A percentile compares a stretch with the other conserved stretches of the same genome.
Evolutionary conservation across 1,284 basidiomycete species (phyloP).

Genomic region (Microbotryomycetes sp.): DNA sequence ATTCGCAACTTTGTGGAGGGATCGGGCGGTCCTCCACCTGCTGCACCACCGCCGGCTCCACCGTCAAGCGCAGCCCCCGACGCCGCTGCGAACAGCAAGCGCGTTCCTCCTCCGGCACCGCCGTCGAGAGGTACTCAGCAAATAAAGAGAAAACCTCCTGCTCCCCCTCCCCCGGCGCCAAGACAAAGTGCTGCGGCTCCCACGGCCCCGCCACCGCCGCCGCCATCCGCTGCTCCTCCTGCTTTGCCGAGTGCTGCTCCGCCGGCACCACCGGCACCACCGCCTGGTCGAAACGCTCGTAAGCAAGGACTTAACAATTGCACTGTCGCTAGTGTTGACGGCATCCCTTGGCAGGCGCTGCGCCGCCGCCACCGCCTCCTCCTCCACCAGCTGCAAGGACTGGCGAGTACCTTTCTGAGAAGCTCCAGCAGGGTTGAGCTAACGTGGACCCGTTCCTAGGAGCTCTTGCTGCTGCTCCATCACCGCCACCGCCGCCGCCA

Average conservation of each 20-base stretch:
- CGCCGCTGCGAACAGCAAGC: conserved; percentile 6
- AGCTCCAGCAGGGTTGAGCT: not conserved
- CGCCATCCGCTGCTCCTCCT: not conserved
- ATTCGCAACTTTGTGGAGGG: conserved; percentile 32
- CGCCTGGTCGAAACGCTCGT: not conserved
- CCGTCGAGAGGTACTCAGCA: conserved; percentile 7
- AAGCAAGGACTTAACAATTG: not conserved
- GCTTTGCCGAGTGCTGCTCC: not conserved
- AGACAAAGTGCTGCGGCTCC: not conserved
- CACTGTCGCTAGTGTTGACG: not conserved
- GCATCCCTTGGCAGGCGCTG: not conserved
- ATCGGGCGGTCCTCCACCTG: conserved; percentile 19
- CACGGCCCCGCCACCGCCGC: not conserved
- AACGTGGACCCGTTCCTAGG: not conserved
- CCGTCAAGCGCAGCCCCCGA: conserved; percentile 3
- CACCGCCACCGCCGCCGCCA: conserved; percentile 15
- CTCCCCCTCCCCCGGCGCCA: conserved; percentile 20
- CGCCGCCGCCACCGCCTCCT: conserved; percentile 4
- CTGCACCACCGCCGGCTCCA: not conserved
- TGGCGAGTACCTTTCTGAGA: not conserved
- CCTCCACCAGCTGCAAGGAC: not conserved
- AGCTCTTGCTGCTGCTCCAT: not conserved
- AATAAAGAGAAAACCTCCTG: conserved; percentile 24
- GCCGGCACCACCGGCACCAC: not conserved
- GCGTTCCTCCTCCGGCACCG: conserved; percentile 6